These are phyloP conservation scores for Colletotrichum higginsianum DNA, from an alignment of 2,329 filamentous ascomycete genomes.

Conservation along the genomic window DNA sequence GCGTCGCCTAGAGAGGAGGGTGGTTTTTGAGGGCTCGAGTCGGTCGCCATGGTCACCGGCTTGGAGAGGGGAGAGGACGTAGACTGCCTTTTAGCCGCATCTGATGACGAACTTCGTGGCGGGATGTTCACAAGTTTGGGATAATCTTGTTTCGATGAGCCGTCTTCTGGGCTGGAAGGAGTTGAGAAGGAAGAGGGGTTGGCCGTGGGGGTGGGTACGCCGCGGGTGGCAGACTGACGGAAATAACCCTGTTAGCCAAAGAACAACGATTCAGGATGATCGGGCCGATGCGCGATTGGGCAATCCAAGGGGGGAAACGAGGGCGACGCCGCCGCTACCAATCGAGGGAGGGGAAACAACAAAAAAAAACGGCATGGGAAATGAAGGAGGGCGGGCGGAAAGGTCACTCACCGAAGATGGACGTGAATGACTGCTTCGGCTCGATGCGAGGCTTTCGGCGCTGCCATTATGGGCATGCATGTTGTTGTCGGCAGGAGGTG, in stretches of 20 bases:
- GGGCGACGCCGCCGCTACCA: slow-evolving; percentile 3
- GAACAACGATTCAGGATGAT: slow-evolving; percentile 50
- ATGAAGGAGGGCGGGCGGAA: not conserved
- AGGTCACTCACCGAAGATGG: slow-evolving; percentile 75
- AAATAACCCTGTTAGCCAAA: slow-evolving; percentile 64
- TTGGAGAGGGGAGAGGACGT: slow-evolving; percentile 83
- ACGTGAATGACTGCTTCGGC: slow-evolving; percentile 71
- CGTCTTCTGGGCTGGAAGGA: slow-evolving; percentile 61
- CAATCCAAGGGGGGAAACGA: slow-evolving; percentile 48
- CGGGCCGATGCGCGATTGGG: slow-evolving; percentile 58
- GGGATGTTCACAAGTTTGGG: slow-evolving; percentile 71
- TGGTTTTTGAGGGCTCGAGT: slow-evolving; percentile 61
- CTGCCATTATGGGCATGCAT: slow-evolving; percentile 68
- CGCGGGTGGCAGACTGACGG: slow-evolving; percentile 73
- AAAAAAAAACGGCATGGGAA: slow-evolving; percentile 25
- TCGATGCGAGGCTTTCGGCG: slow-evolving; percentile 75
- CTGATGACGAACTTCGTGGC: slow-evolving; percentile 74
- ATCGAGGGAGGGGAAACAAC: not conserved
- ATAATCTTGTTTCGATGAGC: slow-evolving; percentile 66
- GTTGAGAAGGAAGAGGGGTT: slow-evolving; percentile 69
- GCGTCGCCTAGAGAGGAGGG: slow-evolving; percentile 52
- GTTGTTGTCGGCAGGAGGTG: slow-evolving; percentile 47
- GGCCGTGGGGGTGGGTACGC: slow-evolving; percentile 65
- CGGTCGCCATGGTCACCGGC: slow-evolving; percentile 74
- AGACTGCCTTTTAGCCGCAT: slow-evolving; percentile 75